Conservation (phyloP, 106 monocot genomes). For the Vanilla planifolia region DNA sequence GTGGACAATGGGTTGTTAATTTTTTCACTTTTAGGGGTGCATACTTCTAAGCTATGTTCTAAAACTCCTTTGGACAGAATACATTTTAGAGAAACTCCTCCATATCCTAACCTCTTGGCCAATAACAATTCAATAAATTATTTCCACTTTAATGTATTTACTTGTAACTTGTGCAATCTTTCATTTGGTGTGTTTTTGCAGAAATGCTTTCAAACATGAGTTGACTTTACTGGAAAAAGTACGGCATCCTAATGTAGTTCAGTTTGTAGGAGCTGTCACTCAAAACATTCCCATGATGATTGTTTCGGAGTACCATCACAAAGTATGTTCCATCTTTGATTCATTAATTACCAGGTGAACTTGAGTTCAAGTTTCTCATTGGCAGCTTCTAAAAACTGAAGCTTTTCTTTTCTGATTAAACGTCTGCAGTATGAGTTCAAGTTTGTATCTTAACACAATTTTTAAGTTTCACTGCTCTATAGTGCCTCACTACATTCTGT, state of each 20-base stretch:
- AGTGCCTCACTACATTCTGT: too few species aligned
- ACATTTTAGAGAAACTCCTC: neutral
- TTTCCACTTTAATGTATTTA: neutral
- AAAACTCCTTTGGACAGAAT: neutral
- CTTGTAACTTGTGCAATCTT: too few species aligned
- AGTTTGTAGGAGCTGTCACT: conserved; percentile 93
- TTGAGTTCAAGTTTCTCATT: too few species aligned
- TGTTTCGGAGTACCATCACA: conserved; percentile 74
- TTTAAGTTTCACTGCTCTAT: too few species aligned
- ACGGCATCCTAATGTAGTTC: conserved; percentile 87
- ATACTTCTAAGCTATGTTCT: neutral
- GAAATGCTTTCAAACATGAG: conserved; percentile 94
- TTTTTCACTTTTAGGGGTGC: neutral
- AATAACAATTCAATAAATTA: neutral
- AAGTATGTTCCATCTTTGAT: conserved; percentile 28
- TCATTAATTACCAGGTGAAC: neutral
- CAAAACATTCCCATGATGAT: conserved; percentile 97
- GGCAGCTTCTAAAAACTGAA: too few species aligned
- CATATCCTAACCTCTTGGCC: neutral
- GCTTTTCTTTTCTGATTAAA: too few species aligned
- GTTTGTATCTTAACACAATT: too few species aligned
- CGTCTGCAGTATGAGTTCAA: too few species aligned
- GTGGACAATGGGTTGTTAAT: too few species aligned
- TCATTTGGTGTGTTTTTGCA: conserved; percentile 26
- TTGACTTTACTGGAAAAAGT: conserved; percentile 72